These are phyloP conservation scores for Fraxinus albicans DNA, from an alignment of 305 asterid species.

Conservation along the genomic window DNA sequence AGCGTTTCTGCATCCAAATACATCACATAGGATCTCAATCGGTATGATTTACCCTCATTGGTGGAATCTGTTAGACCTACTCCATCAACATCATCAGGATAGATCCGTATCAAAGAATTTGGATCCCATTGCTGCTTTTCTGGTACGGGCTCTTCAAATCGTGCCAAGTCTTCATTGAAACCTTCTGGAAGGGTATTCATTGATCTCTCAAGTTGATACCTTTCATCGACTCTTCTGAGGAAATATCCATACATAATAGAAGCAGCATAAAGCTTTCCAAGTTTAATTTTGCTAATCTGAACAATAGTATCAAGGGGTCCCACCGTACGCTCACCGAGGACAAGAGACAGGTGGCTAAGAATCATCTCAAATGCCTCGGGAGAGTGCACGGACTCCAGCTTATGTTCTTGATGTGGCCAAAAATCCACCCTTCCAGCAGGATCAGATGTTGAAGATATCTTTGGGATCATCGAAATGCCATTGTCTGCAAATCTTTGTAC, in stretches of 20 bases:
- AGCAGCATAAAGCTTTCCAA: constrained; percentile 95
- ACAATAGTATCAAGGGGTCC: constrained; percentile 65
- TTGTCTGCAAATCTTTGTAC: constrained; percentile 71
- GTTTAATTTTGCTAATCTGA: constrained; percentile 83
- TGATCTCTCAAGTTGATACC: constrained; percentile 7
- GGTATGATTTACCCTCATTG: constrained; percentile 51
- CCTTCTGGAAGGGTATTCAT: constrained; percentile 42
- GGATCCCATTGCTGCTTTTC: constrained; percentile 80
- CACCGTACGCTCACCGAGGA: constrained; percentile 75
- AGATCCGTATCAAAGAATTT: constrained; percentile 65
- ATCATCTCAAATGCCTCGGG: constrained; percentile 95
- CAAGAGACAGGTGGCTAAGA: constrained; percentile 73
- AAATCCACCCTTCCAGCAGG: constrained; percentile 72
- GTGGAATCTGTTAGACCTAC: constrained; percentile 43
- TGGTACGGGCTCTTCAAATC: constrained; percentile 44
- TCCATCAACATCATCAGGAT: constrained; percentile 61
- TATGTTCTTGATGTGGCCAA: constrained; percentile 89
- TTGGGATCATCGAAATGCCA: constrained; percentile 71
- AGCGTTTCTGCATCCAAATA: constrained; percentile 92
- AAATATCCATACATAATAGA: constrained; percentile 95
- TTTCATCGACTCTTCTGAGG: constrained; percentile 41
- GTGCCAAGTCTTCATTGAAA: constrained; percentile 42
- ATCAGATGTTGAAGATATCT: constrained; percentile 62
- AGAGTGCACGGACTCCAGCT: constrained; percentile 85
- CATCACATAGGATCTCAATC: constrained; percentile 83